Evolutionary conservation across 148 eudicot species (phyloP).

Genomic region (Camellia japonica): DNA sequence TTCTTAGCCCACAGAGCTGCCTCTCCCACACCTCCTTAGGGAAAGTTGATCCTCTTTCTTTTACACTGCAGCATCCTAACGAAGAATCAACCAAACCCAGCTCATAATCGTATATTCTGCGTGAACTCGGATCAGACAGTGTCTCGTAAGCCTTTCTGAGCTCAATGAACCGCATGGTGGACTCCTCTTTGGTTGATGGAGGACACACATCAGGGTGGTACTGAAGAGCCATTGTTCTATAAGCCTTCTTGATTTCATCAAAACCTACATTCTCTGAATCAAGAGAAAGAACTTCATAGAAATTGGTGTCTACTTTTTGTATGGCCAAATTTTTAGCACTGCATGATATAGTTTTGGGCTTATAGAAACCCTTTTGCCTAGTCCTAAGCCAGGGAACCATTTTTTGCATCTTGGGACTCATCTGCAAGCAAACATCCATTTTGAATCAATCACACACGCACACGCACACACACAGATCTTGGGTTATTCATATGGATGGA

Average conservation of each 20-base stretch:
- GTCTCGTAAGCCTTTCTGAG: constrained; percentile 31
- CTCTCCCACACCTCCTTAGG: constrained; percentile 34
- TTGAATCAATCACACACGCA: no score
- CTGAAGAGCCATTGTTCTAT: constrained; percentile 26
- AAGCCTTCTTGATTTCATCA: constrained; percentile 39
- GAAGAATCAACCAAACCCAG: constrained; percentile 18
- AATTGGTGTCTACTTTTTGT: constrained; percentile 17
- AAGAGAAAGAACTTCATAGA: constrained; percentile 31
- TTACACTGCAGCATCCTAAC: background rate
- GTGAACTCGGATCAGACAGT: constrained; percentile 28
- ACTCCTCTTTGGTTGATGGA: constrained; percentile 28
- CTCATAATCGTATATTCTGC: constrained; percentile 27
- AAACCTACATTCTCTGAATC: constrained; percentile 17
- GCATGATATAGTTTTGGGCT: constrained; percentile 14
- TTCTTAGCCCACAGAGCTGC: constrained; percentile 28
- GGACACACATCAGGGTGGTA: constrained; percentile 36
- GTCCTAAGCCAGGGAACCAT: background rate
- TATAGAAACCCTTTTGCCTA: background rate
- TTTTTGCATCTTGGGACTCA: background rate
- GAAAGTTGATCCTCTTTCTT: background rate
- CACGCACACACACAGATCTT: no score
- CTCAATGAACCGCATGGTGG: constrained; percentile 31
- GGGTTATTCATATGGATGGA: no score
- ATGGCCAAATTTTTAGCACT: constrained; percentile 8
- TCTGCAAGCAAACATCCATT: background rate